A percentile compares a stretch with the other conserved stretches of the same genome.
Conservation (phyloP, 768 basidiomycete genomes). For the Collybiopsis luxurians region DNA sequence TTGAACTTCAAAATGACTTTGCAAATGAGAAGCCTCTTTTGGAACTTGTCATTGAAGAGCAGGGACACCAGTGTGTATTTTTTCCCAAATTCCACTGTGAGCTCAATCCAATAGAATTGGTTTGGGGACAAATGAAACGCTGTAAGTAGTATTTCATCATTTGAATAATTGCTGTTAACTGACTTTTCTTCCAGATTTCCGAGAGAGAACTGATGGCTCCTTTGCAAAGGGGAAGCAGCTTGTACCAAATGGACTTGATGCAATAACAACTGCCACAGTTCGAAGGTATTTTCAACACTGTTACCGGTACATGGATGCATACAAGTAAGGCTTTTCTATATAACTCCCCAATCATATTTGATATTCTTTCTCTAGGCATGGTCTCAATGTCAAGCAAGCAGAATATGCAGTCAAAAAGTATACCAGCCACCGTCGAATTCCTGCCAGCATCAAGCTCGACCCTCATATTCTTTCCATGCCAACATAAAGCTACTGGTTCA, state of each 20-base stretch:
- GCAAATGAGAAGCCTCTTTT: slow-evolving; percentile 3
- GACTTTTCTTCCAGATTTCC: too few relatives aligned
- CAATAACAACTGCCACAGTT: too few relatives aligned
- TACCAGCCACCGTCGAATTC: background rate
- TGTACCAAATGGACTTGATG: too few relatives aligned
- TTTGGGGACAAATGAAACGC: too few relatives aligned
- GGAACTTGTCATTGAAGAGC: slow-evolving; percentile 15
- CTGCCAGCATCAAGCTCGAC: background rate
- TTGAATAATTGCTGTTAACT: too few relatives aligned
- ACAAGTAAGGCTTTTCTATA: too few relatives aligned
- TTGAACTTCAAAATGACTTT: slow-evolving; percentile 31
- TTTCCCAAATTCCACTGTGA: slow-evolving; percentile 37
- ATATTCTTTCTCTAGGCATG: background rate
- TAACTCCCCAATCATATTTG: background rate
- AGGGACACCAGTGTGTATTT: slow-evolving; percentile 24
- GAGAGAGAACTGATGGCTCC: too few relatives aligned
- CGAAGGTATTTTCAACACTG: too few relatives aligned
- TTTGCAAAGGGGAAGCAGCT: too few relatives aligned
- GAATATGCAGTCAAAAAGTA: background rate
- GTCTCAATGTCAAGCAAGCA: background rate
- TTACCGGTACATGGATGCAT: background rate
- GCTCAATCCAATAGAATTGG: slow-evolving; percentile 37
- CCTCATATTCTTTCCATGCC: background rate
- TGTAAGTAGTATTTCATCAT: too few relatives aligned
- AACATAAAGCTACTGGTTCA: too few relatives aligned